These are phyloP conservation scores for Daldinia sp. DNA, from an alignment of 2,329 filamentous ascomycete species.

Conservation along the genomic window DNA sequence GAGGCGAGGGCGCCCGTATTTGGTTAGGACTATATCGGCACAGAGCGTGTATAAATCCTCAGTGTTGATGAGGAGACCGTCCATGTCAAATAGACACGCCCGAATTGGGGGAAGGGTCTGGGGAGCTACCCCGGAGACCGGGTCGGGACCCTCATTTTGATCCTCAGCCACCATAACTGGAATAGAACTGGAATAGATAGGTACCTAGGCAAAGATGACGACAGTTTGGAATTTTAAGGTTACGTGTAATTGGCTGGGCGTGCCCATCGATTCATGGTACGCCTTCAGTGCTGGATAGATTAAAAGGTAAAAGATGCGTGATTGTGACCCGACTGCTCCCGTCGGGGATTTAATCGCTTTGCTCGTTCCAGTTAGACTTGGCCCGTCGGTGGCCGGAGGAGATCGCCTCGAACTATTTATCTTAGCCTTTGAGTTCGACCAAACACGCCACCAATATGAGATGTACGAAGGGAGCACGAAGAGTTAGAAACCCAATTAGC, in stretches of 20 bases:
- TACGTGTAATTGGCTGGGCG: not conserved
- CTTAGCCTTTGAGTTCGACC: not conserved
- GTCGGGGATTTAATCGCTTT: conserved; percentile 24
- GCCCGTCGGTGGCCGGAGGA: conserved; percentile 47
- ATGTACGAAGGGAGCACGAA: not conserved
- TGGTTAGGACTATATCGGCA: conserved; percentile 73
- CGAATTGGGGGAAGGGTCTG: conserved; percentile 67
- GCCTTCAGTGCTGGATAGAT: not conserved
- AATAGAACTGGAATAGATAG: too few relatives aligned
- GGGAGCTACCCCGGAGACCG: not conserved
- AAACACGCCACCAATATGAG: conserved; percentile 5
- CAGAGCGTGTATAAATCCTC: conserved; percentile 78
- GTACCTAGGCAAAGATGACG: too few relatives aligned
- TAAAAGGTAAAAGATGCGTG: not conserved
- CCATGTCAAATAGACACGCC: conserved; percentile 85
- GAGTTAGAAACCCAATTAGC: not conserved
- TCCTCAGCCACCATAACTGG: conserved; percentile 4
- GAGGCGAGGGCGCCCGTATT: conserved; percentile 70
- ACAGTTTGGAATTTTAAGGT: not conserved
- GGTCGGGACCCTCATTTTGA: not conserved
- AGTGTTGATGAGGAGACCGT: conserved; percentile 79
- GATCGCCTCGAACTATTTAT: conserved; percentile 22
- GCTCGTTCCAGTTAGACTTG: conserved; percentile 6
- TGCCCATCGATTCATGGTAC: not conserved
- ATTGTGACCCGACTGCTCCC: conserved; percentile 7